Conservation (phyloP, 2,329 filamentous ascomycete genomes). For the Onygenales sp. region DNA sequence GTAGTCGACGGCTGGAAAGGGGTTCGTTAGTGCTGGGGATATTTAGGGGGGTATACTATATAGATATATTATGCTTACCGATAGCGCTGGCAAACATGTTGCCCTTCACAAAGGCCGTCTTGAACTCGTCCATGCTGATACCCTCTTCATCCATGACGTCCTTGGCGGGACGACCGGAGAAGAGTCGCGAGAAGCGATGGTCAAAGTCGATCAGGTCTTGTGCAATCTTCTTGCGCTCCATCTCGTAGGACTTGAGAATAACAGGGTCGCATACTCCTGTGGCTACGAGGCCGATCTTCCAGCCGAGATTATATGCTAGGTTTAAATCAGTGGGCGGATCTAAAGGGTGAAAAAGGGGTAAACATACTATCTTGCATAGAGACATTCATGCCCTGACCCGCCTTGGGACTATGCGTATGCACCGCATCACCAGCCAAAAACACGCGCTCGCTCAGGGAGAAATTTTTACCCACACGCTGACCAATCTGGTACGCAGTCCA, state of each 20-base stretch:
- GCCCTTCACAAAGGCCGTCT: conserved; percentile 50
- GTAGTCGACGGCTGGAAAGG: conserved; percentile 45
- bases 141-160: conserved; percentile 52
- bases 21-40: not conserved
- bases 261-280: conserved; percentile 38
- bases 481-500: conserved; percentile 61
- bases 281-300: conserved; percentile 70
- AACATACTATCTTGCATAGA: conserved; percentile 38
- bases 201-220: not conserved
- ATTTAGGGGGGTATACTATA: not conserved
- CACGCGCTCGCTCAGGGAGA: conserved; percentile 40
- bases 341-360: not conserved
- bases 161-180: conserved; percentile 43
- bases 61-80: conserved; percentile 20
- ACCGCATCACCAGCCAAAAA: conserved; percentile 59
- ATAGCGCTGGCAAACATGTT: conserved; percentile 51
- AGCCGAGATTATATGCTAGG: conserved; percentile 71
- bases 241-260: not conserved
- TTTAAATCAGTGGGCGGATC: not conserved
- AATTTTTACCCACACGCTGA: conserved; percentile 52
- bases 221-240: not conserved
- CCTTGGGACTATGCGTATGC: conserved; percentile 56
- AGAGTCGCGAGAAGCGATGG: not conserved
- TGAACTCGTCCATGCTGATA: conserved; percentile 55
- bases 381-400: conserved; percentile 45